Base-by-base conservation (phyloP, 352 stramenopile genomes). In the Phytophthora sp. region DNA sequence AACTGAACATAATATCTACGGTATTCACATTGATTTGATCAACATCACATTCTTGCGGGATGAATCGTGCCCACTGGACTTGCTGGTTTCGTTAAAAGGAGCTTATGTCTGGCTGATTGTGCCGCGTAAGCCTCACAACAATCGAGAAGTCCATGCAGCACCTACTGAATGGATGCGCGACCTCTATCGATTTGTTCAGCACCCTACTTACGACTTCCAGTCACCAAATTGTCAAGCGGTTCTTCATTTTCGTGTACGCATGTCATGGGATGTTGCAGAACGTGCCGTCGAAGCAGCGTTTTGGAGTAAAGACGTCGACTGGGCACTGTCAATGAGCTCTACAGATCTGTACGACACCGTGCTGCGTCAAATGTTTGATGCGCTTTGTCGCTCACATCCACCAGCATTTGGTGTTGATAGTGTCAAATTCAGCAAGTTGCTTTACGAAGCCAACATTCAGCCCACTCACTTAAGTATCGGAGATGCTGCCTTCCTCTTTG, bases 371-470 rank as follows among this genome's bases (percentile, higher is more conserved):
- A 76, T 76, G 21, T 94, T 75, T 24, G 64, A 78, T 7, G 45
- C 70, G 7, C 46, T 94, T 11, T 81, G 83, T 12, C 63, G 56
- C 13, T 82, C 78, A 8, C 79, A 88, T 34, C 85, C 85, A 8
- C 69, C 73, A 4, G 72, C 69, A 10, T 48, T 66, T 13, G 50
- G 70, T 1, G 68, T 91, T 20, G 85, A 94, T 45, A 83, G 83
- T 42, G 76, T 92, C 58, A 94, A 94, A 45, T 94, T 94, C 60
- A 86, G 79, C 50, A 90, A 89, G 35, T 56, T 92, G 7, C 49
- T 94, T 10, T 84, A 84, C 2, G 83, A 92, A 48, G 83, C 79
- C 32, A 61, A 62, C 0, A 55, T 91, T 1, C 76, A 89, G 23
- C 83, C 85, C 0, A 48, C 58, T 6, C 44, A 65, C 3, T 55